Evolutionary conservation across 225 moss, liverwort and hornwort species (phyloP), one percentile per base, ranked within the genome.

Genomic region (Straminergon stramineum): DNA sequence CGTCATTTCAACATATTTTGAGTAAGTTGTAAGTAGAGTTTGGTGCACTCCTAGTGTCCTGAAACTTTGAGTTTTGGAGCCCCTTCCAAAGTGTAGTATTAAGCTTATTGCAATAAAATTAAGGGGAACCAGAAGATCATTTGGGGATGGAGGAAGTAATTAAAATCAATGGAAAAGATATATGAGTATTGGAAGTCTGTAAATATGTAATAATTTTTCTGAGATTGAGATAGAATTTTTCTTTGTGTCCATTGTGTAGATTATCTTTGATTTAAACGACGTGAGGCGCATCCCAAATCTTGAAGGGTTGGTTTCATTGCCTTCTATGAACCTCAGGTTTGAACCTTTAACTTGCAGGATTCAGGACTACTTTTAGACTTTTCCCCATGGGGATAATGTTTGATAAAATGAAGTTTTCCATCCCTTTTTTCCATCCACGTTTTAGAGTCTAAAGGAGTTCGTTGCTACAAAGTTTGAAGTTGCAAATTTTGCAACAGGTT

Each of bases 201-300:
- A 61, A 34, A 31, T 39, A 6, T 74, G 30, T 24, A 14, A n/a
- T n/a, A 45, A 48, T 48, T 48, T 74, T 31, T 30, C 10, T 45
- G 34, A 65, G 41, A 31, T 28, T 70, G 81, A 81, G 70, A 51
- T 83, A 64, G 64, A 65, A 64, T 39, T 67, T 52, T 2, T 52
- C 2, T 79, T 9, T 81, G 57, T 85, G 76, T 69, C 74, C 62
- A 9, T 73, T 84, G 81, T 89, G 87, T 87, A 98, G 97, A 89
- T 98, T 86, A 20, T 95, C 61, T 63, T 96, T 34, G 96, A 98
- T 87, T 27, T 91, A 34, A 92, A 98, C 39, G 98, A 98, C 10
- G 19, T 96, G 22, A 84, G 91, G 37, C 93, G 91, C 7, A 90
- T 95, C 66, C 98, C 98, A 28, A 61, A 77, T 73, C 87, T 98